Conservation (phyloP, 208 protist species). For the Leishmania guyanensis region DNA sequence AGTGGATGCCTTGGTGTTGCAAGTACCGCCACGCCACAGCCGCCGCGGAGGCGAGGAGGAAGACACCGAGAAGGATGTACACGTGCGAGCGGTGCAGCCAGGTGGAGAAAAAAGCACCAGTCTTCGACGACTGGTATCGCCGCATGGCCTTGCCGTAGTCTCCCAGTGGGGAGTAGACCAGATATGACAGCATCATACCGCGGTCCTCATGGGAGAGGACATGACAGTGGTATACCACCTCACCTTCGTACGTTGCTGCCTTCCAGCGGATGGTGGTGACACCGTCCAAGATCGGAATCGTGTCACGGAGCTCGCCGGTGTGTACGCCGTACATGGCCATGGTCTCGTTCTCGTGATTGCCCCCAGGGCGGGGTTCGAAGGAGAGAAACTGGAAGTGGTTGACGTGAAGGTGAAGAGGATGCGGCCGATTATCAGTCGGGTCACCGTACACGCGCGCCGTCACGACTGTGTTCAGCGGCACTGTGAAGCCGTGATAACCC, state of each 20-base stretch:
- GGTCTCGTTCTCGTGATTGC: slow-evolving; percentile 71
- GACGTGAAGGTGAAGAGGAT: slow-evolving; percentile 87
- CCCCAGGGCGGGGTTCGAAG: slow-evolving; percentile 71
- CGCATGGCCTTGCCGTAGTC: slow-evolving; percentile 14
- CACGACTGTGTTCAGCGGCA: slow-evolving; percentile 65
- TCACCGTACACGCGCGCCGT: slow-evolving; percentile 74
- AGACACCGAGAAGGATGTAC: slow-evolving; percentile 13
- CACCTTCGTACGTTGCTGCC: slow-evolving; percentile 70
- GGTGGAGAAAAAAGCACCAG: not conserved
- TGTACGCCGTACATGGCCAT: slow-evolving; percentile 71
- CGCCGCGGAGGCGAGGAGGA: slow-evolving; percentile 15
- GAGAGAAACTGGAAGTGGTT: slow-evolving; percentile 87
- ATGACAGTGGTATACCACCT: slow-evolving; percentile 91
- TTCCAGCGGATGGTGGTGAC: slow-evolving; percentile 83
- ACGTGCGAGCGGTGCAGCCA: slow-evolving; percentile 10
- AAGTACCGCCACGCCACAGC: slow-evolving; percentile 9
- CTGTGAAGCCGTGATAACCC: slow-evolving; percentile 67
- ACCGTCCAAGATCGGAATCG: slow-evolving; percentile 86
- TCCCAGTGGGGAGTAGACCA: slow-evolving; percentile 46
- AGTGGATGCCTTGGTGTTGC: not conserved
- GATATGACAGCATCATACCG: slow-evolving; percentile 88
- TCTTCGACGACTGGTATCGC: not conserved
- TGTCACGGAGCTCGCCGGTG: slow-evolving; percentile 74
- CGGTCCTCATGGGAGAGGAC: slow-evolving; percentile 75
- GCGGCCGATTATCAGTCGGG: slow-evolving; percentile 62